Base-by-base conservation (phyloP, 352 stramenopile species). In the Elongisporangium anandrum region DNA sequence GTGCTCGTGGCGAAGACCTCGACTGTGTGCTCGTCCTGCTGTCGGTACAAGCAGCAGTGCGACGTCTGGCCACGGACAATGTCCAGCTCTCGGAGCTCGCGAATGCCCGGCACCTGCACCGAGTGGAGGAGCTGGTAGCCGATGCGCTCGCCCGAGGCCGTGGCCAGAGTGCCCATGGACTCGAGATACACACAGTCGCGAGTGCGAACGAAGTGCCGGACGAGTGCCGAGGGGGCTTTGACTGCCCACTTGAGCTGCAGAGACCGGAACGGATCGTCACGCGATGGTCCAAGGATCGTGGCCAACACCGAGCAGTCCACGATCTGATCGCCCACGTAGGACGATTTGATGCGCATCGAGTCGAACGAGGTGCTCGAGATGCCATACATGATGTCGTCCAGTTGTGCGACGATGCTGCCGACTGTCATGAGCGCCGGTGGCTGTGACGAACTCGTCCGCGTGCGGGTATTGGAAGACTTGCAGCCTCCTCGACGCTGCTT, bases 341-440 rank as follows among this genome's bases (percentile, higher is more conserved):
- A 66, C 9, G 67, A 61, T 57, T 76, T 73, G n/a, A 77, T 58
- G 24, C 69, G 68, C 17, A 60, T 60, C 48, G 73, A 63, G n/a
- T 77, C 66, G 34, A 67, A 52, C 17, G 70, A 74, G 24, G 71
- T 64, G 52, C 66, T 68, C 10, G 72, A 50, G 12, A 72, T 54
- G 1, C 72, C 69, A 22, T 75, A 65, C 69, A 81, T 76, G 23
- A 81, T 61, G 19, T 81, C 72, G 38, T 81, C 69, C 0, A 81
- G 69, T 22, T 75, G 66, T 59, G 69, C 73, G 60, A 76, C 73
- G 57, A 79, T 64, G 13, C 68, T 74, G 24, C 79, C 79, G 60
- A 45, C 34, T 4, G 34, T 45, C 34, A 45, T 45, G 34, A 45
- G 34, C 34, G 34, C 34, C 4, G 10, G 34, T 17, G 34, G 34